Conservation (phyloP, 108 stramenopile genomes). For the Cylindrotheca closterium region DNA sequence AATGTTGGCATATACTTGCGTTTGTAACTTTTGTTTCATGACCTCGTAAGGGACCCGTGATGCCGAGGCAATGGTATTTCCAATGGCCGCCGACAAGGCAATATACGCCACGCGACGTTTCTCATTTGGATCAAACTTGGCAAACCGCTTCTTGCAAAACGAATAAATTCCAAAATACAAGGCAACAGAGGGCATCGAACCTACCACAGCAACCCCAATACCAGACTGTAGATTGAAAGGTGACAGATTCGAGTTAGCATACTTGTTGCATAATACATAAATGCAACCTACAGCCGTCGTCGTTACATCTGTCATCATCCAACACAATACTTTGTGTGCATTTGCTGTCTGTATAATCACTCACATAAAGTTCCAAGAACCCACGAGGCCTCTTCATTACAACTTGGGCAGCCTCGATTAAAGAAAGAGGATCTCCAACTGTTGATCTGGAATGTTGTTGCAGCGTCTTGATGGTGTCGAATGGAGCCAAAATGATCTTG, state of each 20-base stretch:
- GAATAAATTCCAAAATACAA: constrained; percentile 90
- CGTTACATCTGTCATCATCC: too few relatives aligned
- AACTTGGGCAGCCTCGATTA: constrained; percentile 58
- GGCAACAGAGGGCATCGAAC: constrained; percentile 85
- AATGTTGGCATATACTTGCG: constrained; percentile 73
- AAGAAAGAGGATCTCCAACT: constrained; percentile 30
- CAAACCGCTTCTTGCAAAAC: constrained; percentile 68
- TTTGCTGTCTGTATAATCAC: constrained; percentile 3
- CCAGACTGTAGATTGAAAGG: constrained; percentile 44
- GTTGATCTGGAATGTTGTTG: constrained; percentile 63
- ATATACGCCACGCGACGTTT: constrained; percentile 36
- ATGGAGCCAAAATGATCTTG: constrained; percentile 86
- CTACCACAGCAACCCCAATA: constrained; percentile 76
- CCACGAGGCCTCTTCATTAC: constrained; percentile 72
- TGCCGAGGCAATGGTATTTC: constrained; percentile 87
- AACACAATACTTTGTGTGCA: neutral
- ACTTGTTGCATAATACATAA: too few relatives aligned
- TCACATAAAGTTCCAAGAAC: constrained; percentile 75
- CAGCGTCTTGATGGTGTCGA: constrained; percentile 94
- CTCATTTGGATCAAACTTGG: constrained; percentile 31
- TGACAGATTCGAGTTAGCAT: too few relatives aligned
- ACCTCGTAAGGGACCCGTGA: constrained; percentile 97
- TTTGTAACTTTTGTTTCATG: constrained; percentile 93
- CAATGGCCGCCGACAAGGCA: constrained; percentile 82
- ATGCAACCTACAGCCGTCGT: too few relatives aligned